Evolutionary conservation across 2,329 filamentous ascomycete species (phyloP), one percentile per base, ranked within the genome.

Genomic region (Fusarium sp.): DNA sequence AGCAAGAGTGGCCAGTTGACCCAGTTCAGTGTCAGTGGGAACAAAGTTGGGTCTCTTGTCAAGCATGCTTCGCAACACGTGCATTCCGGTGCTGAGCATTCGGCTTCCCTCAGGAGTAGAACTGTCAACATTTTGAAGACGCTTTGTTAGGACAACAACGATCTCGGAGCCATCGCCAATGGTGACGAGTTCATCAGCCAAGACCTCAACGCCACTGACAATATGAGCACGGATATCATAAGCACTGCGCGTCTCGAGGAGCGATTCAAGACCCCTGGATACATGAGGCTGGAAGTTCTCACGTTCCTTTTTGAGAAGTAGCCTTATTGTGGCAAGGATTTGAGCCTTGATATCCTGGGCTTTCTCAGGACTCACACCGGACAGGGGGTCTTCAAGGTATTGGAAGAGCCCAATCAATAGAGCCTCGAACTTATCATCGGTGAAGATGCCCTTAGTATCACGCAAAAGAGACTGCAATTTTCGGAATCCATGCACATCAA

Each of bases 401-500:
- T 90, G 88, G 67, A 95, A 92, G 23, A 94, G 85, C 1, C 90
- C 91, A 5, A 87, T 75, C 38, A 94, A 82, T 4, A 95, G 84
- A 11, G 90, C 85, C 70, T 91, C 88, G 66, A 93, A 94, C 71
- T 89, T 91, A 50, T 91, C 89, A 65, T 91, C 88, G 3, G 86
- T 85, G 77, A 92, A 89, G 23, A 89, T 84, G 17, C 89, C 86
- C 74, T 87, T 87, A 76, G 86, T 88, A 64, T 92, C 90, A 70
- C 91, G 90, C 65, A 94, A 86, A 70, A 94, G 86, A 41, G 90
- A 90, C 79, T 95, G 92, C 52, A 95, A 84, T 76, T 93, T 92
- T 57, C 92, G 89, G 85, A 95, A 94, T 61, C 92, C 92, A 77
- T 94, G 92, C 6, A 93, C 92, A 77, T 95, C 93, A n/a, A 95